Conservation (phyloP, 1,284 basidiomycete species). For the Rhodotorula sp. region DNA sequence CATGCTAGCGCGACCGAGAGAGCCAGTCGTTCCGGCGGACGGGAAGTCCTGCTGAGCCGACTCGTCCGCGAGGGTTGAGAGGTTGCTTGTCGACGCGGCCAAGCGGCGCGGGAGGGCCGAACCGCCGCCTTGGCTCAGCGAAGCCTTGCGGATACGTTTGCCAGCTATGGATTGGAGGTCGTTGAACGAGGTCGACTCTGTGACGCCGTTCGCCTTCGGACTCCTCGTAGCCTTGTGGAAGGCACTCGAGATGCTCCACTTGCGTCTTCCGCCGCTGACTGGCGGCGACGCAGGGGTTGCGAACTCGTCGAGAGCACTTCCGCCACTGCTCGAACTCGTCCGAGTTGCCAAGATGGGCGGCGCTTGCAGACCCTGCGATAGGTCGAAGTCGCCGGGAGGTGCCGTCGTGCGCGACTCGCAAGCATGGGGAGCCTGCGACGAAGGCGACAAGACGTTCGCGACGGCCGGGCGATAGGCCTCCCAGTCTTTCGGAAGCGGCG, state of each 20-base stretch:
- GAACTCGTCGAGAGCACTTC: conserved; percentile 21
- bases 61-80: conserved; percentile 31
- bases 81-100: conserved; percentile 42
- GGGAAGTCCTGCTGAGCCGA: not conserved
- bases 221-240: conserved; percentile 57
- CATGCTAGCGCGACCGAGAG: conserved; percentile 30
- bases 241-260: conserved; percentile 92
- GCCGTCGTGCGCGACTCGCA: conserved; percentile 13
- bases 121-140: conserved; percentile 64
- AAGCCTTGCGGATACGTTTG: conserved; percentile 67
- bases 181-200: conserved; percentile 46
- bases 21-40: conserved; percentile 10
- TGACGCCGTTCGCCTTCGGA: conserved; percentile 60
- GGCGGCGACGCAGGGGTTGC: not conserved
- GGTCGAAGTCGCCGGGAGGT: conserved; percentile 46
- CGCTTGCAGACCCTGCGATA: conserved; percentile 44
- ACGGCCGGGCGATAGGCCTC: conserved; percentile 52
- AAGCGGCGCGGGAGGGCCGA: conserved; percentile 31
- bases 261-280: conserved; percentile 50
- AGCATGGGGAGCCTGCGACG: not conserved
- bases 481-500: conserved; percentile 88
- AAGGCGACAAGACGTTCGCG: not conserved
- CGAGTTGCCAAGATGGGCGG: conserved; percentile 16
- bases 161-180: conserved; percentile 48
- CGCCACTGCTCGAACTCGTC: conserved; percentile 19